Evolutionary conservation across 176 grass and related monocot species (phyloP), one percentile per base, ranked within the genome.

Genomic region (Aegilops umbellulata): DNA sequence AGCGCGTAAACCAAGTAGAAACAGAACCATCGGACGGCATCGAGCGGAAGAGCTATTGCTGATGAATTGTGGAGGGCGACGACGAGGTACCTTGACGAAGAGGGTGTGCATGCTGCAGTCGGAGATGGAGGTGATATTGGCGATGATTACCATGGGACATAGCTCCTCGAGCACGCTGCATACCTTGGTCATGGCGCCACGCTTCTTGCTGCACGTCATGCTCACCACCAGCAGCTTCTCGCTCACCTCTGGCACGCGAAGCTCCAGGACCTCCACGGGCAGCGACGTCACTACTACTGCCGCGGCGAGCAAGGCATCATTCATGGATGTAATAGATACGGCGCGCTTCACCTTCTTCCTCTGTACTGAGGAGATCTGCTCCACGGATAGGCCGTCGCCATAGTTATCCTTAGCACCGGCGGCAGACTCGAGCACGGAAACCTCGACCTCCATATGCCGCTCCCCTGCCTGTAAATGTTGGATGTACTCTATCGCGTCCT

Each of bases 121-220:
- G 1, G 89, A 88, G 57, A 93, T 86, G 13, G 89, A 82, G 22
- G 89, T 90, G 87, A 98, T 74, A 81, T 61, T 98, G 41, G 91
- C 86, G 3, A 93, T 90, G 86, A 98, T 90, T 36, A 93, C 74
- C 19, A 84, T 79, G 82, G 94, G 90, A 20, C 74, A 70, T 46
- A 98, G 93, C 13, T 88, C 93, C 80, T 93, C 94, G 1, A 99
- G 80, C 16, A 86, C 68, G 41, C 85, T 77, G 65, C 92, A 96
- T 23, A 99, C 80, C 46, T 80, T 87, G 20, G 82, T 82, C 88
- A 96, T 92, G 79, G 94, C 61, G 82, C 90, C 88, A 8, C 78
- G 73, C 23, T 87, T 87, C 84, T 96, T 99, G 27, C 74, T 62
- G 82, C 92, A 99, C 15, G 94, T 88, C 60, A 99, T 74, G 79